phyloP scores from a whole-genome alignment of 2,329 filamentous ascomycete species.

The Colletotrichum euphorbiae region DNA sequence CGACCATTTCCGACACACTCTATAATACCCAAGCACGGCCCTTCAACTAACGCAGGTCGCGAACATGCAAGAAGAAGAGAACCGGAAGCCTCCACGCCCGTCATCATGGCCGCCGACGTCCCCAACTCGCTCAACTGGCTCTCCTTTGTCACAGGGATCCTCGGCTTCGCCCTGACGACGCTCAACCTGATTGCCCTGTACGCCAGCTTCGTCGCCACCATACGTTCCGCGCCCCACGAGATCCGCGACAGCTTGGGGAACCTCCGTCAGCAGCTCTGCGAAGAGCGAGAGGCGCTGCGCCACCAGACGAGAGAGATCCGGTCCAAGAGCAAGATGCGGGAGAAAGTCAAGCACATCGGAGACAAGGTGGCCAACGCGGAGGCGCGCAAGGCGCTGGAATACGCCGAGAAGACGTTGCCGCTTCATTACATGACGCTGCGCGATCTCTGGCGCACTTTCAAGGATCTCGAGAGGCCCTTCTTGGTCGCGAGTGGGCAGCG shows the following conservation, averaged over 20 bases:
- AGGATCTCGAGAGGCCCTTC: slow-evolving; percentile 34
- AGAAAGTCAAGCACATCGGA: neutral
- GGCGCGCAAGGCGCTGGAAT: slow-evolving; percentile 18
- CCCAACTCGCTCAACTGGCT: slow-evolving; percentile 36
- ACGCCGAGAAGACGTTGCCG: slow-evolving; percentile 30
- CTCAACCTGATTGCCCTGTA: slow-evolving; percentile 36
- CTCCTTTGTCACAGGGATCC: slow-evolving; percentile 36
- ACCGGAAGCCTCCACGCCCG: neutral
- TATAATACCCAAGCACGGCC: slow-evolving; percentile 19
- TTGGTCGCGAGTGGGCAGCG: slow-evolving; percentile 34
- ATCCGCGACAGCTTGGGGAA: slow-evolving; percentile 35
- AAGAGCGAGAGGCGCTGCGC: slow-evolving; percentile 34
- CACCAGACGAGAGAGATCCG: slow-evolving; percentile 32
- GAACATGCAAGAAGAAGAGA: neutral
- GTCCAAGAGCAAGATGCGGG: slow-evolving; percentile 18
- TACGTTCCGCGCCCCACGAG: slow-evolving; percentile 14
- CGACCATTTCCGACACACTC: neutral
- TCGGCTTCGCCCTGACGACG: slow-evolving; percentile 29
- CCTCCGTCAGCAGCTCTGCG: slow-evolving; percentile 33
- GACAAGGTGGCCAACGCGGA: slow-evolving; percentile 15
- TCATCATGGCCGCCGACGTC: slow-evolving; percentile 25
- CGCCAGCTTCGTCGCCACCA: slow-evolving; percentile 32
- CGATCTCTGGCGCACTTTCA: slow-evolving; percentile 36
- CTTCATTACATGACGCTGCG: slow-evolving; percentile 35
- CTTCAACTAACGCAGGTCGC: neutral